Conservation (phyloP, 768 basidiomycete genomes). For the Sarcodon aspratus region DNA sequence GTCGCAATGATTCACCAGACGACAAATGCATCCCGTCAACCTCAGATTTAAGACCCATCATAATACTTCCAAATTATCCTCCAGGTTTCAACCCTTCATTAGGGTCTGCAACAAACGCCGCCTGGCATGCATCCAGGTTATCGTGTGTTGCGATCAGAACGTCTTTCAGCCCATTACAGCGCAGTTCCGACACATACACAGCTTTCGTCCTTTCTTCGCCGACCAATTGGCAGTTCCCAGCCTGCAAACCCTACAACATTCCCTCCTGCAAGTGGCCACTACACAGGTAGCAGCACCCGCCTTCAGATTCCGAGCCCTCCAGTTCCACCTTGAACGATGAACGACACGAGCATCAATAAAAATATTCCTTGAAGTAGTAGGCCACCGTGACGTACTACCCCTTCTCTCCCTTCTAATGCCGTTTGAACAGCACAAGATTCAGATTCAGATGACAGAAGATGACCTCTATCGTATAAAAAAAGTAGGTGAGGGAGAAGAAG, state of each 20-base stretch:
- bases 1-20: too few species aligned
- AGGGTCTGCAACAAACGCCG: conserved; percentile 38
- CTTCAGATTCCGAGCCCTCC: conserved; percentile 44
- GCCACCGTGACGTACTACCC: too few species aligned
- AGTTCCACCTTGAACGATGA: conserved; percentile 34
- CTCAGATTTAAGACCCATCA: conserved; percentile 51
- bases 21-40: conserved; percentile 23
- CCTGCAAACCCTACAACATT: conserved; percentile 29
- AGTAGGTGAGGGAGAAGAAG: too few species aligned
- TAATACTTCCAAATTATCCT: conserved; percentile 22
- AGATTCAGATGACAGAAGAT: too few species aligned
- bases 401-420: too few species aligned
- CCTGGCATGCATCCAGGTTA: conserved; percentile 53
- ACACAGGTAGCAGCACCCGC: conserved; percentile 5
- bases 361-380: background rate
- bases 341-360: background rate
- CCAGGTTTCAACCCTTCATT: conserved; percentile 16
- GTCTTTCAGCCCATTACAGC: conserved; percentile 16
- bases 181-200: background rate
- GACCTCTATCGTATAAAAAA: too few species aligned
- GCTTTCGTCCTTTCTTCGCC: conserved; percentile 42
- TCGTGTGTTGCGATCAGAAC: conserved; percentile 62
- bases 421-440: too few species aligned
- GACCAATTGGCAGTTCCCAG: conserved; percentile 36
- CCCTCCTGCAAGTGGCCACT: conserved; percentile 15